These are phyloP conservation scores for Globisporangium emineosum DNA, from an alignment of 352 stramenopile genomes.

Conservation along the genomic window DNA sequence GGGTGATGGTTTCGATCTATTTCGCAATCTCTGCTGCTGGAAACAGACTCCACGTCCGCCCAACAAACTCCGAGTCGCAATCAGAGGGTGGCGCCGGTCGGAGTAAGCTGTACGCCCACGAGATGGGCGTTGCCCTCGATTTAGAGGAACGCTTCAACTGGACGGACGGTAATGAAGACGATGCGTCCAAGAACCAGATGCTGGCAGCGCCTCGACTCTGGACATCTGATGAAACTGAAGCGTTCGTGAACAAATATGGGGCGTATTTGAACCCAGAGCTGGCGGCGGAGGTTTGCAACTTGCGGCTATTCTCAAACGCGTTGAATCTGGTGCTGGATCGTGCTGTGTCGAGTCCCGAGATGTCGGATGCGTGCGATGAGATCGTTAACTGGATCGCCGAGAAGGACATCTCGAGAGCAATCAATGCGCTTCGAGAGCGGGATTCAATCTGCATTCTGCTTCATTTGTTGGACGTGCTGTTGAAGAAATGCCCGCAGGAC, in stretches of 20 bases:
- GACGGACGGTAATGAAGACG: constrained; percentile 8
- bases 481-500: constrained; percentile 76
- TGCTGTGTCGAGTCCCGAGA: constrained; percentile 76
- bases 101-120: constrained; percentile 50
- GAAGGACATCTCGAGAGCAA: constrained; percentile 42
- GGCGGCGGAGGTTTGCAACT: constrained; percentile 76
- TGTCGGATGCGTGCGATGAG: constrained; percentile 69
- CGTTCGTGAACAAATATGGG: constrained; percentile 78
- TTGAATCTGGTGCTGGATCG: constrained; percentile 73
- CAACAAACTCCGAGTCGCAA: constrained; percentile 17
- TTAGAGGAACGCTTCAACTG: constrained; percentile 38
- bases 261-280: constrained; percentile 84
- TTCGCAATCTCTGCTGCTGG: constrained; percentile 67
- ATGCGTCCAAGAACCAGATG: constrained; percentile 16
- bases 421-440: constrained; percentile 46
- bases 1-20: constrained; percentile 74
- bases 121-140: constrained; percentile 60
- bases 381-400: constrained; percentile 80
- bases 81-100: constrained; percentile 21
- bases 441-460: constrained; percentile 73
- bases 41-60: constrained; percentile 45
- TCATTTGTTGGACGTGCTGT: constrained; percentile 72
- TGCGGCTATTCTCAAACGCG: constrained; percentile 55
- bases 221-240: constrained; percentile 50
- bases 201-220: constrained; percentile 18